Percentiles rank a stretch among this genome's conserved stretches.
Evolutionary conservation across 495 filamentous ascomycete species (phyloP).

Genomic region (Penicillium ucsense): DNA sequence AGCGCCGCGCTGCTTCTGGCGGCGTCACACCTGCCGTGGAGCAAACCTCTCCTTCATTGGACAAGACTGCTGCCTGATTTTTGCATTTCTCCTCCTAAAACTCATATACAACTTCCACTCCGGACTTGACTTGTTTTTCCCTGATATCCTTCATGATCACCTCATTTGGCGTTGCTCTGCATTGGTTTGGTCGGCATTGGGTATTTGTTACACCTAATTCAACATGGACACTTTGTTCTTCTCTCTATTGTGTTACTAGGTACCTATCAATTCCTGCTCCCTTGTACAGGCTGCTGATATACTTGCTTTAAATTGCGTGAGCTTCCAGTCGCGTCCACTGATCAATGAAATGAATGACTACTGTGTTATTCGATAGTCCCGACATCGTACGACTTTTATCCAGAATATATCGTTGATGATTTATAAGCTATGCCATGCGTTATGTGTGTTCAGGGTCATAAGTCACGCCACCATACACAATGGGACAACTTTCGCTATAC

Average conservation of each 20-base stretch:
- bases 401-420: no score
- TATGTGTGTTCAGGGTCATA: no score
- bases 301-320: no score
- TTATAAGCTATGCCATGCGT: no score
- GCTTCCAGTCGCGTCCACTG: no score
- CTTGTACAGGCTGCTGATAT: no score
- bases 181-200: conserved; percentile 9
- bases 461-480: no score
- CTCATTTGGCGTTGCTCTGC: conserved; percentile 14
- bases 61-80: conserved; percentile 22
- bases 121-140: background rate
- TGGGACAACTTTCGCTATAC: no score
- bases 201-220: conserved; percentile 5
- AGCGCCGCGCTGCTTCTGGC: conserved; percentile 47
- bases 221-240: conserved; percentile 10
- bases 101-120: background rate
- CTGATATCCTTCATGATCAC: conserved; percentile 3
- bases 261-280: background rate
- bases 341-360: no score
- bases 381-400: no score
- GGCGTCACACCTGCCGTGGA: conserved; percentile 15
- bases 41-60: conserved; percentile 10
- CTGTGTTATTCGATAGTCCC: no score
- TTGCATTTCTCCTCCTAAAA: background rate
- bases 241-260: conserved; percentile 15